Evolutionary conservation across 2,329 filamentous ascomycete species (phyloP).

Genomic region (Emergomyces africanus): DNA sequence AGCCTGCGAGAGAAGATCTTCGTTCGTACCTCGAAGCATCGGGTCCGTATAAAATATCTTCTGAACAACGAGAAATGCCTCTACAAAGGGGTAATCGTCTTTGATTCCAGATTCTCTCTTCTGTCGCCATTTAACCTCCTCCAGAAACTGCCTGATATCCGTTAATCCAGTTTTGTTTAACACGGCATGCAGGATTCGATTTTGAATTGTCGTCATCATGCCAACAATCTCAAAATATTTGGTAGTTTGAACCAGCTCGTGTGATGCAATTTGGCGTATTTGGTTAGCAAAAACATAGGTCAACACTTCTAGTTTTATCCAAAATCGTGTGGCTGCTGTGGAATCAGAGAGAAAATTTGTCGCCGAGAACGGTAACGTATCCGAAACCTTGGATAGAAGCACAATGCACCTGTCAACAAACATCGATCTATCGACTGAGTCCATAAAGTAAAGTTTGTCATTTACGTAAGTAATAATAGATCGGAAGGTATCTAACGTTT

Average conservation of each 20-base stretch:
- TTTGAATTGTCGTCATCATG: conserved; percentile 24
- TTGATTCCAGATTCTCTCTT: conserved; percentile 38
- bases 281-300: conserved; percentile 28
- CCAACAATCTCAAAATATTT: conserved; percentile 15
- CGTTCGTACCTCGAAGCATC: conserved; percentile 20
- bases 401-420: conserved; percentile 29
- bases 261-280: conserved; percentile 24
- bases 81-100: conserved; percentile 30
- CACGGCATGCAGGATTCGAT: conserved; percentile 23
- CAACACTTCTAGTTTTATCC: conserved; percentile 15
- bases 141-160: conserved; percentile 32
- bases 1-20: conserved; percentile 29
- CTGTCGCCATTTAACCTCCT: conserved; percentile 30
- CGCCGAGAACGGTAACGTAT: conserved; percentile 13
- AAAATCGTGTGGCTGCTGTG: conserved; percentile 13
- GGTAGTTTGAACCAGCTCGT: conserved; percentile 17
- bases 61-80: conserved; percentile 35
- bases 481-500: conserved; percentile 19
- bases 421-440: conserved; percentile 39
- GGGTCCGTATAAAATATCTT: conserved; percentile 24
- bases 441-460: conserved; percentile 38
- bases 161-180: conserved; percentile 21
- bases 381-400: conserved; percentile 28
- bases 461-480: conserved; percentile 39
- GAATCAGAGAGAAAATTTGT: not conserved